Percentiles rank a stretch among this genome's conserved stretches.
Conservation (phyloP, 331 rosid species). For the Arachis monticola region DNA sequence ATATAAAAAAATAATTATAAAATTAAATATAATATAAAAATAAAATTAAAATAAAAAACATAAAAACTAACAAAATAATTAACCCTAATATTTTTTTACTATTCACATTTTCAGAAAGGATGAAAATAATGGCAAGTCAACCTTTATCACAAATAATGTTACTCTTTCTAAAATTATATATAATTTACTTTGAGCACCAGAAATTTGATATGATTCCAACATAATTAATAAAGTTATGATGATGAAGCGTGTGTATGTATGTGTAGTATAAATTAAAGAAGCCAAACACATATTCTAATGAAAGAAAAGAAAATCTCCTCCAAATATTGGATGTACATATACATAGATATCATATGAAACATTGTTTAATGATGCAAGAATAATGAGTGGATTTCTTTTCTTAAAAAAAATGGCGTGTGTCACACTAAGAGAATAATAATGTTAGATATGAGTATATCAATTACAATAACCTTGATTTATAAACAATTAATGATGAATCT, state of each 20-base stretch:
- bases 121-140: too few relatives aligned
- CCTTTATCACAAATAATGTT: too few relatives aligned
- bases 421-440: not conserved
- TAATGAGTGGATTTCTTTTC: not conserved
- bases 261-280: not conserved
- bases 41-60: too few relatives aligned
- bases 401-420: not conserved
- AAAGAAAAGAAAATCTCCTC: not conserved
- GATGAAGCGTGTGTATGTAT: not conserved
- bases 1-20: too few relatives aligned
- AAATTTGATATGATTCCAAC: not conserved
- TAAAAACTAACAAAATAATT: too few relatives aligned
- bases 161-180: not conserved
- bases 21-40: too few relatives aligned
- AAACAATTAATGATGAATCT: not conserved
- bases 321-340: not conserved
- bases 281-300: not conserved
- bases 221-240: not conserved
- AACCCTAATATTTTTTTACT: too few relatives aligned
- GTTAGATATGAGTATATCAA: too few relatives aligned
- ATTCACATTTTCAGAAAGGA: too few relatives aligned
- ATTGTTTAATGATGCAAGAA: not conserved
- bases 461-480: too few relatives aligned
- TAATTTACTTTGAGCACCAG: not conserved
- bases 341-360: not conserved